These are phyloP conservation scores for Cytospora paraplurivora DNA, from an alignment of 2,329 filamentous ascomycete species.

Conservation along the genomic window DNA sequence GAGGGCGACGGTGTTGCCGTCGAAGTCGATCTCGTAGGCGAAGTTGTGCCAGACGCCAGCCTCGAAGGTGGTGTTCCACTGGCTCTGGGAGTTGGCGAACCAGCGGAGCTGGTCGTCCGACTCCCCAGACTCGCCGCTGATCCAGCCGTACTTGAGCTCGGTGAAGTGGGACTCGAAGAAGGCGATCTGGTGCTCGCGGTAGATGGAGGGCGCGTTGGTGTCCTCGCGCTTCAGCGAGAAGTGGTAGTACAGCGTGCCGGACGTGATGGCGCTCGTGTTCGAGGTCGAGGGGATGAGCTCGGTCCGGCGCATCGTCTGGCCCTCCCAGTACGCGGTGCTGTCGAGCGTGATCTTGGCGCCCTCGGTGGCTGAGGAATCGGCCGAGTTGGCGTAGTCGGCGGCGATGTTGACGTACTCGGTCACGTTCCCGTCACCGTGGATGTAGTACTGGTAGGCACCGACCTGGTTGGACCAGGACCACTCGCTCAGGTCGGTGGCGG, in stretches of 20 bases:
- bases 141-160: constrained; percentile 67
- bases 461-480: constrained; percentile 67
- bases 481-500: constrained; percentile 52
- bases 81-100: constrained; percentile 56
- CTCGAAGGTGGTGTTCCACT: constrained; percentile 61
- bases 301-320: constrained; percentile 67
- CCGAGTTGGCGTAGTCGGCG: constrained; percentile 60
- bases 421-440: constrained; percentile 60
- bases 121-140: constrained; percentile 44
- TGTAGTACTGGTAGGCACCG: constrained; percentile 71
- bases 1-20: constrained; percentile 59
- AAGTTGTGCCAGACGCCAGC: constrained; percentile 70
- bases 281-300: constrained; percentile 64
- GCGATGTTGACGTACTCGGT: constrained; percentile 62
- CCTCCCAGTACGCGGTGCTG: constrained; percentile 65
- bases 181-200: constrained; percentile 63
- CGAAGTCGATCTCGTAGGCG: constrained; percentile 71
- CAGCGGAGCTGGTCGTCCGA: constrained; percentile 58
- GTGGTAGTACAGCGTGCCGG: constrained; percentile 67
- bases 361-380: constrained; percentile 57
- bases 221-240: constrained; percentile 61
- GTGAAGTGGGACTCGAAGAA: constrained; percentile 69
- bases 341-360: constrained; percentile 66
- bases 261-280: constrained; percentile 61
- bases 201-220: constrained; percentile 58